Conservation (phyloP, 2,329 filamentous ascomycete species). For the Talaromyces sp. region DNA sequence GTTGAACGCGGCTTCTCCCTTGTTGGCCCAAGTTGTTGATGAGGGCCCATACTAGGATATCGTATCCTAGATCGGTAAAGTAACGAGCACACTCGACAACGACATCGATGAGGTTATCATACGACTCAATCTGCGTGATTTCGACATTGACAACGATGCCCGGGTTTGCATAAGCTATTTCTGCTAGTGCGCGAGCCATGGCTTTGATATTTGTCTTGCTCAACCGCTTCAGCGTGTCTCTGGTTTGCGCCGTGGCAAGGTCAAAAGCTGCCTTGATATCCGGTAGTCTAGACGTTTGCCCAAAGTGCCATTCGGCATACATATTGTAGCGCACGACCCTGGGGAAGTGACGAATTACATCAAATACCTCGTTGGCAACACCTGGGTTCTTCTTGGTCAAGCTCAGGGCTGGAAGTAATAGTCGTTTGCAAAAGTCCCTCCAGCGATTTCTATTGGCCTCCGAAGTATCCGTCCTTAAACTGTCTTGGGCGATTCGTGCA, state of each 20-base stretch:
- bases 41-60: constrained; percentile 88
- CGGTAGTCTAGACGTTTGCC: constrained; percentile 68
- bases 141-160: constrained; percentile 87
- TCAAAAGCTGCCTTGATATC: constrained; percentile 76
- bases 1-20: constrained; percentile 55
- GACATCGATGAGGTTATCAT: constrained; percentile 89
- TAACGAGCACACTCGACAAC: constrained; percentile 93
- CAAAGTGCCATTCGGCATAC: constrained; percentile 89
- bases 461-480: constrained; percentile 65
- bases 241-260: constrained; percentile 70
- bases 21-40: constrained; percentile 64
- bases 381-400: constrained; percentile 79
- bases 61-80: constrained; percentile 87
- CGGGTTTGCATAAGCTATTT: constrained; percentile 85
- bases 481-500: constrained; percentile 76
- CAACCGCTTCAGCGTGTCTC: constrained; percentile 80
- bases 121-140: constrained; percentile 85
- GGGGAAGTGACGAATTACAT: constrained; percentile 73
- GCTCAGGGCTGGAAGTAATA: constrained; percentile 84
- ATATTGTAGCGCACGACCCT: constrained; percentile 74
- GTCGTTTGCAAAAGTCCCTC: constrained; percentile 75
- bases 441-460: constrained; percentile 69
- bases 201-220: constrained; percentile 79
- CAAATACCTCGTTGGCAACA: constrained; percentile 80
- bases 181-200: constrained; percentile 84